Percentiles rank a stretch among this genome's conserved stretches.
These are phyloP conservation scores for Cadophora malorum DNA, from an alignment of 2,329 filamentous ascomycete species.

Conservation along the genomic window DNA sequence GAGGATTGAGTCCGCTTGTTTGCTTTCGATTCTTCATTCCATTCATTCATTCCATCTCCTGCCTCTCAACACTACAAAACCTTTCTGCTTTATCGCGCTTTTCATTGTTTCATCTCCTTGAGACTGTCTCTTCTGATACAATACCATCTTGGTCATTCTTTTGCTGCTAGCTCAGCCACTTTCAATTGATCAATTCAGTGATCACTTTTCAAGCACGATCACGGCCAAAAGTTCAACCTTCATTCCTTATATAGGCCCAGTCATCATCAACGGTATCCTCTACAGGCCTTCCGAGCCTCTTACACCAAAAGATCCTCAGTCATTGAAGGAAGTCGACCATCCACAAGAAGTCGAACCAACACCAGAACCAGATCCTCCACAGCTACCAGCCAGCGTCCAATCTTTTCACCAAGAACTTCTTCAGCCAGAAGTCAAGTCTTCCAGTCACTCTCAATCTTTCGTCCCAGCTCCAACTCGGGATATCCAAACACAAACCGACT, in stretches of 20 bases:
- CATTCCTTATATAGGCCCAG: conserved; percentile 34
- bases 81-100: conserved; percentile 27
- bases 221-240: conserved; percentile 25
- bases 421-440: not conserved
- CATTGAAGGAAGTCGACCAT: conserved; percentile 1
- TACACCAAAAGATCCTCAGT: conserved; percentile 9
- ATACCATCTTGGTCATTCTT: conserved; percentile 34
- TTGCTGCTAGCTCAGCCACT: conserved; percentile 41
- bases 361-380: not conserved
- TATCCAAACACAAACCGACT: conserved; percentile 15
- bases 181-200: conserved; percentile 28
- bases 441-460: not conserved
- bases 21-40: conserved; percentile 38
- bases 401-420: not conserved
- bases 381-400: not conserved
- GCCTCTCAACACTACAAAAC: conserved; percentile 37
- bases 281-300: conserved; percentile 25
- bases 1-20: conserved; percentile 36
- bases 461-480: not conserved
- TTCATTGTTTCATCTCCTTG: conserved; percentile 34
- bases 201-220: conserved; percentile 23
- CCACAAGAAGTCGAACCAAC: not conserved
- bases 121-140: conserved; percentile 43
- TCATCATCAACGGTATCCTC: conserved; percentile 34
- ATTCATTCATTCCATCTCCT: conserved; percentile 39